phyloP scores from a whole-genome alignment of 2,329 filamentous ascomycete species.

The Ambrosiella xylebori region DNA sequence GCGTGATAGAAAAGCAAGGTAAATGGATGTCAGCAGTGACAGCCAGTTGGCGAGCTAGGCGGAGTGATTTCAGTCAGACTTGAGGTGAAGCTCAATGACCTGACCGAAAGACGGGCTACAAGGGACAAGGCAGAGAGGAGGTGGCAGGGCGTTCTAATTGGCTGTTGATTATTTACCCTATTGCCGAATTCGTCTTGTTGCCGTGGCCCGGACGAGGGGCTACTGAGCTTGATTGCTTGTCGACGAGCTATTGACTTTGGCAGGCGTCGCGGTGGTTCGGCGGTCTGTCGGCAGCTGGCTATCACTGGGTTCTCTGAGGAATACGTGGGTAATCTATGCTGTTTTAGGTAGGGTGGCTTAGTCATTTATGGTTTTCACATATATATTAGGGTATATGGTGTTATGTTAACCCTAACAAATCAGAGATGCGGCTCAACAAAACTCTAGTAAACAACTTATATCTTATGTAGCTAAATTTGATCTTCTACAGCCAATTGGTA shows the following conservation, averaged over 20 bases:
- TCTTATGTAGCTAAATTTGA: not conserved
- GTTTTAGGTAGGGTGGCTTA: not conserved
- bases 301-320: not conserved
- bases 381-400: not conserved
- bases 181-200: slow-evolving; percentile 6
- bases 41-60: too few species aligned
- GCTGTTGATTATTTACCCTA: not conserved
- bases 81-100: not conserved
- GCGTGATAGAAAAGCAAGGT: too few species aligned
- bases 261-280: not conserved
- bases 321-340: not conserved
- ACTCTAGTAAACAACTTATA: not conserved
- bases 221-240: not conserved
- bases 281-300: slow-evolving; percentile 4
- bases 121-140: not conserved
- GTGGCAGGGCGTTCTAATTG: not conserved
- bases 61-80: too few species aligned
- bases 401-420: not conserved
- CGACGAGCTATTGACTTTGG: not conserved
- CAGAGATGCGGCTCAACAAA: slow-evolving; percentile 1
- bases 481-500: not conserved
- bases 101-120: not conserved
- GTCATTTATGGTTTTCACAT: not conserved
- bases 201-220: slow-evolving; percentile 4
- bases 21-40: too few species aligned